A percentile compares a stretch with the other conserved stretches of the same genome.
Conservation (phyloP, 2,329 filamentous ascomycete genomes). For the Aspergillus tamarii region DNA sequence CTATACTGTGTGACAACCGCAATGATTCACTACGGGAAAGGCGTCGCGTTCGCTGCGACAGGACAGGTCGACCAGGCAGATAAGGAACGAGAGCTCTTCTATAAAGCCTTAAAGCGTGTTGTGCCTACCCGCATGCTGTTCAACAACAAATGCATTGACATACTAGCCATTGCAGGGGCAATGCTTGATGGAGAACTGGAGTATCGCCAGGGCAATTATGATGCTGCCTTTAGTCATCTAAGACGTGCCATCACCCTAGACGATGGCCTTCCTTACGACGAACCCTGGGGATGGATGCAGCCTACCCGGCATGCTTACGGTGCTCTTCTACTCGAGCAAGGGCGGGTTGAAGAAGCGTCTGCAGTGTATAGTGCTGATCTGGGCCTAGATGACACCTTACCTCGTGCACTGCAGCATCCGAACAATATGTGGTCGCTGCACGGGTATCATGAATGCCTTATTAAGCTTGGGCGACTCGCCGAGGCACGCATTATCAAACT, state of each 20-base stretch:
- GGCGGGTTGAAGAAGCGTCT: conserved; percentile 58
- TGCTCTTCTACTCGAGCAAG: conserved; percentile 70
- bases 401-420: conserved; percentile 67
- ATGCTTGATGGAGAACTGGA: conserved; percentile 77
- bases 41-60: conserved; percentile 66
- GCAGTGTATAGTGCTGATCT: conserved; percentile 65
- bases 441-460: conserved; percentile 71
- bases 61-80: conserved; percentile 60
- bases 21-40: conserved; percentile 69
- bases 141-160: conserved; percentile 67
- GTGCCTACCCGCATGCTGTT: conserved; percentile 66
- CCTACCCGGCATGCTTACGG: conserved; percentile 72
- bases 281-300: conserved; percentile 82
- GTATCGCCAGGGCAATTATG: conserved; percentile 65
- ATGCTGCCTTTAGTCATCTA: conserved; percentile 63
- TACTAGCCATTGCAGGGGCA: conserved; percentile 62
- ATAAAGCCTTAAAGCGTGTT: conserved; percentile 55
- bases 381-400: conserved; percentile 62
- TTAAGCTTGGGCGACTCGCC: conserved; percentile 53
- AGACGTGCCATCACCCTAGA: conserved; percentile 62
- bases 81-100: conserved; percentile 56
- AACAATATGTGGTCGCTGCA: conserved; percentile 78
- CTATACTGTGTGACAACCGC: conserved; percentile 73
- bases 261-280: conserved; percentile 68
- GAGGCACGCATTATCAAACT: conserved; percentile 54